A percentile compares a stretch with the other conserved stretches of the same genome.
Conservation (phyloP, 768 basidiomycete species). For the Rhodotorula toruloides region DNA sequence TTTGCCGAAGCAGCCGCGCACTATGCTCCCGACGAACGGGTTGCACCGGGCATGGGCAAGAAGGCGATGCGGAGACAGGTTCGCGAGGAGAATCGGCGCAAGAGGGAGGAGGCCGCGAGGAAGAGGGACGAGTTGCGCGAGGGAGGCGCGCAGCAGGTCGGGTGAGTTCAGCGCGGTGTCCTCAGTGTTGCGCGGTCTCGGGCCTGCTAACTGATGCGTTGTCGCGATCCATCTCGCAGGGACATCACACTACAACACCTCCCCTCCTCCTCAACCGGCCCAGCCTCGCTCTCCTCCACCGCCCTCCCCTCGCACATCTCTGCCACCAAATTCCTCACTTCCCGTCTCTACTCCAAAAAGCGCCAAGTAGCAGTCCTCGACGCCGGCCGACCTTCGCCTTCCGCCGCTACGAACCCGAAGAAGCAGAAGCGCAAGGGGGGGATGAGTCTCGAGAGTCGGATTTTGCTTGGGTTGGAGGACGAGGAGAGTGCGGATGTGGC, state of each 20-base stretch:
- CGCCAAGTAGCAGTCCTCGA: constrained; percentile 31
- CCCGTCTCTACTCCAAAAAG: constrained; percentile 35
- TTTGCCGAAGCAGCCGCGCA: constrained; percentile 29
- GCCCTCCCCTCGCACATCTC: constrained; percentile 29
- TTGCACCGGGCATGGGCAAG: constrained; percentile 17
- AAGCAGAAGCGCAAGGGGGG: constrained; percentile 31
- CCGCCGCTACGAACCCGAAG: neutral
- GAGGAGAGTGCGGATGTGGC: constrained; percentile 8
- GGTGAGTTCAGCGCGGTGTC: too few relatives aligned
- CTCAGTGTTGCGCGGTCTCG: too few relatives aligned
- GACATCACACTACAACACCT: constrained; percentile 35
- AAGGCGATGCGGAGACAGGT: constrained; percentile 5
- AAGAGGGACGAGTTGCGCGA: constrained; percentile 24
- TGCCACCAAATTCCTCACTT: constrained; percentile 35
- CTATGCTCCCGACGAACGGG: constrained; percentile 11
- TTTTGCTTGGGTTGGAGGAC: constrained; percentile 32
- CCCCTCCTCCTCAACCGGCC: neutral
- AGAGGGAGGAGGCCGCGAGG: constrained; percentile 5
- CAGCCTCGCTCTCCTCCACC: constrained; percentile 29
- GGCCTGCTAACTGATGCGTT: neutral
- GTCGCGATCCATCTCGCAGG: constrained; percentile 4
- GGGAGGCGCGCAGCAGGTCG: constrained; percentile 23
- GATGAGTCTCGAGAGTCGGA: constrained; percentile 27
- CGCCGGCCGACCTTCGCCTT: neutral
- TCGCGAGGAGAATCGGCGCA: constrained; percentile 14